Conservation (phyloP, 306 rosid species). For the Purshia tridentata region DNA sequence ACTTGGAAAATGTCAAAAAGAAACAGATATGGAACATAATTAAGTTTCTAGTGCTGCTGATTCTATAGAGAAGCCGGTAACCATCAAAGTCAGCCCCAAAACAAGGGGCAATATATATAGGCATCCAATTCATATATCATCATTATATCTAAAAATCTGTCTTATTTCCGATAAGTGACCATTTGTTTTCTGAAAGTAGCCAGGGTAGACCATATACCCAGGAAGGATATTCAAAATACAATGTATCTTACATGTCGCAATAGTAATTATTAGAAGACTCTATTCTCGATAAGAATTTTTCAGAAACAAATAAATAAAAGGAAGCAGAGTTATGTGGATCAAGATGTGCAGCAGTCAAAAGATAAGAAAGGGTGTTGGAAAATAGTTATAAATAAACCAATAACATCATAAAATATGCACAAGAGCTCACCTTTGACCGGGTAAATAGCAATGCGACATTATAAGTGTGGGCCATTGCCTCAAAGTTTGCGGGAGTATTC, state of each 20-base stretch:
- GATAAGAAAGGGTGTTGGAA: background rate
- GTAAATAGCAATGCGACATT: slow-evolving; percentile 72
- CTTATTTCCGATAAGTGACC: background rate
- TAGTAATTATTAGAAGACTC: background rate
- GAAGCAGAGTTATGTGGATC: background rate
- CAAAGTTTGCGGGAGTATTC: slow-evolving; percentile 66
- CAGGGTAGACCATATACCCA: background rate
- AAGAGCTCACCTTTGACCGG: slow-evolving; percentile 71
- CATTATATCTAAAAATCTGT: no score
- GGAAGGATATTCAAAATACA: no score
- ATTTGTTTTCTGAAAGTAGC: background rate
- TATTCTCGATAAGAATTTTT: background rate
- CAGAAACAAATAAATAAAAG: background rate
- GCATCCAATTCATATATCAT: no score
- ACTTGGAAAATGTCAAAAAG: no score
- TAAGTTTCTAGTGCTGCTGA: no score
- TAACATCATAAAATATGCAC: slow-evolving; percentile 20
- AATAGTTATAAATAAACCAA: slow-evolving; percentile 12
- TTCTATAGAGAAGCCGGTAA: no score
- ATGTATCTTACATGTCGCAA: no score
- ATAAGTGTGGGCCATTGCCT: slow-evolving; percentile 90
- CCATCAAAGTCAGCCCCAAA: no score
- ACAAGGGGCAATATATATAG: no score
- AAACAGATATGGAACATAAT: no score
- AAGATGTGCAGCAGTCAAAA: background rate